Base-by-base conservation (phyloP, 768 basidiomycete genomes). In the Boletus vermiculosoides region DNA sequence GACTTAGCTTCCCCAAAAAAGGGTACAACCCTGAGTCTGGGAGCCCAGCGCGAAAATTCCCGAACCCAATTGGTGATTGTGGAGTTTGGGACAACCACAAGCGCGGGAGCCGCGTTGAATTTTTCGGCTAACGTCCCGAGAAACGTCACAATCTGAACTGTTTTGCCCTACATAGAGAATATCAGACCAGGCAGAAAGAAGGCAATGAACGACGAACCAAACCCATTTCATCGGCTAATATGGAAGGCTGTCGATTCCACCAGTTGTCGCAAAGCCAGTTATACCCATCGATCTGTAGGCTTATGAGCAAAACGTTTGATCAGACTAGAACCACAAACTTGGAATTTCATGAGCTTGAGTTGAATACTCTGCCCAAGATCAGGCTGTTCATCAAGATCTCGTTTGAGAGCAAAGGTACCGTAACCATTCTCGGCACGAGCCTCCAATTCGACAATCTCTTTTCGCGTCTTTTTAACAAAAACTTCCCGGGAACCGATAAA, bases 161-260 rank as follows among this genome's bases (percentile, higher is more conserved):
- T 98, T 77, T 92, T 94, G 0, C 92, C 90, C 87, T 93, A 58
- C 22, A 39, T 56, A 45, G 23, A 22, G 52, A n/a, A 54, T 46
- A 31, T 61, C 25, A 51, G 22, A 33, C 36, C 10, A 61, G 67
- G 4, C 45, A 15, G 20, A 53, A 40, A 20, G 23, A 34, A 28
- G 37, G 4, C 11, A 34, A 56, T 23, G 46, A 39, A 41, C 23
- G 28, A 67, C 78, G 50, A 70, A 92, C 93, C 69, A 94, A 74
- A 56, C 94, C 94, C 97, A 99, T 98, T 72, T 98, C 97, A 68
- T 99, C 97, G 3, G 97, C 96, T 22, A 98, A 81, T 60, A 95
- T 95, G 59, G 88, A 92, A 42, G 85, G 83, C 59, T 92, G 92
- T 42, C 77, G 80, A 60, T 82, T 86, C 86, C 88, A 92, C 94